Evolutionary conservation across 192 early-diverging fungal genomes (phyloP), one percentile per base, ranked within the genome.

Genomic region (Linderina pennispora): DNA sequence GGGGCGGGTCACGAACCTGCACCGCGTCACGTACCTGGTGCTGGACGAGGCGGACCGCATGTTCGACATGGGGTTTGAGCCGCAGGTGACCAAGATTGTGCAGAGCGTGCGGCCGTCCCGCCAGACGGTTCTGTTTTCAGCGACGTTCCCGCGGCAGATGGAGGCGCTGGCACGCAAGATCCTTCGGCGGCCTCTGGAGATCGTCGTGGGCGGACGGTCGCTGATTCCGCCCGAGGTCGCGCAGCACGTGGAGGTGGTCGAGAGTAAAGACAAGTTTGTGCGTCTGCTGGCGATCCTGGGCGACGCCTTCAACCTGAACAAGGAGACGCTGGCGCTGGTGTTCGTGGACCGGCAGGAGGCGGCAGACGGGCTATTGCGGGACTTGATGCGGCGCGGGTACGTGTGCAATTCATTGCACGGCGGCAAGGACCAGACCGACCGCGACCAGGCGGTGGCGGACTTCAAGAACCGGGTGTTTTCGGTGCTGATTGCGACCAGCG

Each of bases 31-130:
- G 1, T 95, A 95, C 60, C 56, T 97, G 71, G 92, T 99, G 4
- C 80, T 99, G 37, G 97, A 99, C 65, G 97, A 94, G 68, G 92
- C 92, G 3, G 91, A 87, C 64, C 81, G 89, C 52, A 97, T 99
- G 94, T 96, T 99, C 75, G 94, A 97, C 64, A 89, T 96, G 86
- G 97, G 94, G 10, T 99, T 99, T 56, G 94, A 95, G 62, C 92
- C 91, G 22, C 92, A 96, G 62, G 92, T 99, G 16, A 91, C 92
- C 83, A 87, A 90, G 57, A 97, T 99, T 47, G 85, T 97, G 16
- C 88, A 86, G 44, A 90, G 88, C 57, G 85, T 94, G 13, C 79
- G 92, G 14, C 92, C 94, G 8, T 75, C 81, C 42, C 78, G 87
- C 10, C 92, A 95, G 46, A 89, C 89, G 0, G 84, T 95, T 4